Evolutionary conservation across 1,284 basidiomycete genomes (phyloP).

Genomic region (Trametes polyzona): DNA sequence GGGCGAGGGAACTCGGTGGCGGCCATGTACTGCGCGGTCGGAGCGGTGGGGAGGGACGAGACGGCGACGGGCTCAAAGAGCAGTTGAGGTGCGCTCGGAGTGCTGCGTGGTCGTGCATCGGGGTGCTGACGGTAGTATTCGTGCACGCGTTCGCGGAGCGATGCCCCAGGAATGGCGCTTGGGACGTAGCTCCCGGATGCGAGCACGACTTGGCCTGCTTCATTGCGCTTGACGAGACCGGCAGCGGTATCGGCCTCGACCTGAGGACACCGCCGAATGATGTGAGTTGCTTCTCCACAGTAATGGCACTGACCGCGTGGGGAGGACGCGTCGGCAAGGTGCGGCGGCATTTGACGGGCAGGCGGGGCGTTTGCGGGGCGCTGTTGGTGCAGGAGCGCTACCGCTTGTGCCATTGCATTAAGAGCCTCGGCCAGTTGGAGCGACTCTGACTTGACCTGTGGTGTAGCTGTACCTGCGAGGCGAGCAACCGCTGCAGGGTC

Average conservation of each 20-base stretch:
- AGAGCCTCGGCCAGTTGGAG: not conserved
- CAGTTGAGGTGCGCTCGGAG: not conserved
- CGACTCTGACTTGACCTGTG: not conserved
- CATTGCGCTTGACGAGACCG: constrained; percentile 3
- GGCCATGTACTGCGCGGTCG: not conserved
- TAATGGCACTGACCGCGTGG: constrained; percentile 2
- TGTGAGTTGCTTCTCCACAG: not conserved
- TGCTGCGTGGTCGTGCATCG: not conserved
- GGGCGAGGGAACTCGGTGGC: not conserved
- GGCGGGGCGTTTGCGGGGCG: not conserved
- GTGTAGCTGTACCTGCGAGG: not conserved
- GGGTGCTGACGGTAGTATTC: constrained; percentile 9
- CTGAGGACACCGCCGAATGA: constrained; percentile 8
- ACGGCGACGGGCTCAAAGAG: not conserved
- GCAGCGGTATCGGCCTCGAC: constrained; percentile 5
- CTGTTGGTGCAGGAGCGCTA: not conserved
- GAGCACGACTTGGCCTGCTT: constrained; percentile 9
- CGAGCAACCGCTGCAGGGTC: not conserved
- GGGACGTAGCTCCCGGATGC: constrained; percentile 7
- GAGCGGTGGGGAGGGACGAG: not conserved
- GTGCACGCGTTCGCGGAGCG: constrained; percentile 5
- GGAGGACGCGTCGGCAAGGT: not conserved
- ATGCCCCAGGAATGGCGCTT: constrained; percentile 1
- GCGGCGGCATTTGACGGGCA: not conserved
- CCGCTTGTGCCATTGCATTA: not conserved